Evolutionary conservation across 2,329 filamentous ascomycete genomes (phyloP), one percentile per base, ranked within the genome.

Genomic region (Colletotrichum musicola): DNA sequence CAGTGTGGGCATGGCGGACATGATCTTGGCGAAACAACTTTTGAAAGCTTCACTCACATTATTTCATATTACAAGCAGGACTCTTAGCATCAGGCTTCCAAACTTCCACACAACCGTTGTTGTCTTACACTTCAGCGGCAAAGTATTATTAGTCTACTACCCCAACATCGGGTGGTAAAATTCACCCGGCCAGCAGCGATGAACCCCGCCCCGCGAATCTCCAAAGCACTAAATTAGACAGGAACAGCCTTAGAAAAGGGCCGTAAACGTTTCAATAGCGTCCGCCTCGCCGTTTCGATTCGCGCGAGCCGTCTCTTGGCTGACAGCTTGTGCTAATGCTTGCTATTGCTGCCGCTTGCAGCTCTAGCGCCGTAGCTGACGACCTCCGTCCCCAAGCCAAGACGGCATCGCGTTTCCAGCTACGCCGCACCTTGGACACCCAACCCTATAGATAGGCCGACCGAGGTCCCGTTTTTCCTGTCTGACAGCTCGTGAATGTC

Each of bases 1-100:
- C 46, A 60, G 57, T 60, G 57, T 46, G 47, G 50, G n/a, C 50
- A 50, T n/a, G n/a, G 50, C 40, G 38, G 30, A 50, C 16, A 20
- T 18, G 22, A 50, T 13, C 63, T 62, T 66, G 57, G 50, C 57
- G 57, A 62, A 62, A 62, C 40, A 47, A 50, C 50, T 20, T 42
- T 30, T 12, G 40, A 66, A 55, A 62, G 49, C 49, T 62, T 66
- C 27, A 5, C 6, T 42, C 16, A n/a, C 1, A 14, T 47, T 22
- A 20, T 16, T 18, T 1, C 16, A 7, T 9, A 13, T n/a, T 7
- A 47, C 1, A n/a, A 47, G 9, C 6, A 47, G 9, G 10, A 10
- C 30, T 35, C 30, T 35, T 35, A 35, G 12, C 10, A 35, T 2
- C 30, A 35, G 30, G 12, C 30, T 35, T 35, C 10, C 30, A 22